A percentile compares a stretch with the other conserved stretches of the same genome.
Evolutionary conservation across 257 asterid genomes (phyloP).

Genomic region (Cynanchum wilfordii): DNA sequence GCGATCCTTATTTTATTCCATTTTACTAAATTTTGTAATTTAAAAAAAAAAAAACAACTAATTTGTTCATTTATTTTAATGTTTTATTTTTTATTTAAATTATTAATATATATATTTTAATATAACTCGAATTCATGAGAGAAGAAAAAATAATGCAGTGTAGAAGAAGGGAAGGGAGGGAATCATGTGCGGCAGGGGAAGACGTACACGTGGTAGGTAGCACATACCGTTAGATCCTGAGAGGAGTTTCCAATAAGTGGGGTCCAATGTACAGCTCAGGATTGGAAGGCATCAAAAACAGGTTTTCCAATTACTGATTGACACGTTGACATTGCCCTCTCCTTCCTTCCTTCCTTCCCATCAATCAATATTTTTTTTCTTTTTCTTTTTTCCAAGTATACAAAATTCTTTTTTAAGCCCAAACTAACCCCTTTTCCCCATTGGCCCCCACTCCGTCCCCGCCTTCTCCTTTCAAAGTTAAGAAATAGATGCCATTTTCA

Average conservation of each 20-base stretch:
- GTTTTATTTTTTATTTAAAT: no score
- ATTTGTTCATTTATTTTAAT: no score
- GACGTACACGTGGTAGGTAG: conserved; percentile 38
- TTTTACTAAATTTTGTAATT: no score
- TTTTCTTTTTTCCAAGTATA: not conserved
- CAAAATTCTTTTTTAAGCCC: not conserved
- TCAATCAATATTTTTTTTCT: not conserved
- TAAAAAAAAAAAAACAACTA: no score
- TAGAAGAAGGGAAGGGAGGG: not conserved
- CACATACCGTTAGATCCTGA: conserved; percentile 26
- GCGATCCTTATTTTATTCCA: no score
- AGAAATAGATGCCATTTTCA: no score
- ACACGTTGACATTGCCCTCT: not conserved
- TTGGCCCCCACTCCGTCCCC: no score
- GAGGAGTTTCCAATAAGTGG: conserved; percentile 13
- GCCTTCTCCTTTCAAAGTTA: no score
- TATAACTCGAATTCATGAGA: no score
- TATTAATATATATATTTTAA: no score
- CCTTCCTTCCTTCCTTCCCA: not conserved
- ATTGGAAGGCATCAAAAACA: not conserved
- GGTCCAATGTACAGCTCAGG: conserved; percentile 30
- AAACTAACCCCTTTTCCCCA: not conserved
- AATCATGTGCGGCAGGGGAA: conserved; percentile 29
- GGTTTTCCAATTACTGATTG: not conserved
- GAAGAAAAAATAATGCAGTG: no score